Evolutionary conservation across 2,329 filamentous ascomycete species (phyloP).

Genomic region (Cercospora nicotianae): DNA sequence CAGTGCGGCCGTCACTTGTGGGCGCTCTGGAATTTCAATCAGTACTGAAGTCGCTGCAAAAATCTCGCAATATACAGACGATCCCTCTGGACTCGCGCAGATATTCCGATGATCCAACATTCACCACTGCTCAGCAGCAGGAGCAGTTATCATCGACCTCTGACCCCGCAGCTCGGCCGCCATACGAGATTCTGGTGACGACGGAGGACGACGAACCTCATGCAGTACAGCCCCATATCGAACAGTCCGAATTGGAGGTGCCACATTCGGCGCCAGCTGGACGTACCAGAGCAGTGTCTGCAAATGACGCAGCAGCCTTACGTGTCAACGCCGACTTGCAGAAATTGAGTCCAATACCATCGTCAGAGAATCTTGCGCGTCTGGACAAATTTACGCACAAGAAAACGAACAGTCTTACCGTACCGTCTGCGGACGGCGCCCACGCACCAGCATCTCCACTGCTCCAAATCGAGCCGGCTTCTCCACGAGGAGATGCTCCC

Average conservation of each 20-base stretch:
- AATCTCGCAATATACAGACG: constrained; percentile 72
- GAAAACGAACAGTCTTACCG: constrained; percentile 15
- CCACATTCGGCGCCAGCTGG: constrained; percentile 31
- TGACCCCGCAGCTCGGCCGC: constrained; percentile 41
- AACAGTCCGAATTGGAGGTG: constrained; percentile 9
- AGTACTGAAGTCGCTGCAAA: constrained; percentile 81
- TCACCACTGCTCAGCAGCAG: constrained; percentile 47
- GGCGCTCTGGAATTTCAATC: constrained; percentile 93
- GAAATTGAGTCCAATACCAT: constrained; percentile 18
- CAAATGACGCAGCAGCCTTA: constrained; percentile 56
- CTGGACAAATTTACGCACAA: not conserved
- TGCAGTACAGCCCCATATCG: constrained; percentile 2
- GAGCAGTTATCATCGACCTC: constrained; percentile 51
- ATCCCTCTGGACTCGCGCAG: constrained; percentile 68
- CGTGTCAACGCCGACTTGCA: constrained; percentile 44
- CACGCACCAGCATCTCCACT: constrained; percentile 15
- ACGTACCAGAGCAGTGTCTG: constrained; percentile 57
- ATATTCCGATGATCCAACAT: constrained; percentile 65
- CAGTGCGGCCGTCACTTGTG: constrained; percentile 88
- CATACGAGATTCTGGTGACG: constrained; percentile 24
- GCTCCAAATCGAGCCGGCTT: constrained; percentile 24
- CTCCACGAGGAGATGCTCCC: constrained; percentile 20
- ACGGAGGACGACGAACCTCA: constrained; percentile 17
- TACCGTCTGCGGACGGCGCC: constrained; percentile 5
- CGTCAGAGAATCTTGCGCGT: constrained; percentile 22